phyloP scores from a whole-genome alignment of 2,329 filamentous ascomycete genomes.

The Xylariaceae sp. region DNA sequence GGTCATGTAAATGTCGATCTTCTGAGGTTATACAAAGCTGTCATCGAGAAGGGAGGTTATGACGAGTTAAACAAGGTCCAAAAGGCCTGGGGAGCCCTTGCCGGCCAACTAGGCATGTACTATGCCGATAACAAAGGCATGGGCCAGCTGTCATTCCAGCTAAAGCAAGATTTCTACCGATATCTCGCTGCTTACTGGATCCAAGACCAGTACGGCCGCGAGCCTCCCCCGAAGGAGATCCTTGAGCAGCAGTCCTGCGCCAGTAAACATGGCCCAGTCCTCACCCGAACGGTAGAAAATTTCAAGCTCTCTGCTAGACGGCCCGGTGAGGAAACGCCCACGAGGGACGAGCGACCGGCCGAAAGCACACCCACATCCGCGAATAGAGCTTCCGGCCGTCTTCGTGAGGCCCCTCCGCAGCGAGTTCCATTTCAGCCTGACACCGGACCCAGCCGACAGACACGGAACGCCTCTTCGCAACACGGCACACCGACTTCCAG shows the following conservation, averaged over 20 bases:
- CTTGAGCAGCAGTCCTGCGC: slow-evolving; percentile 78
- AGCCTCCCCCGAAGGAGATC: slow-evolving; percentile 86
- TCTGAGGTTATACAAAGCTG: slow-evolving; percentile 77
- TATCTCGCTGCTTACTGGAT: slow-evolving; percentile 90
- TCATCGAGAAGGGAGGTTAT: slow-evolving; percentile 81
- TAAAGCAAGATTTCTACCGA: slow-evolving; percentile 90
- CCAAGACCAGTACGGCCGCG: slow-evolving; percentile 74
- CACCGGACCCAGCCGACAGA: slow-evolving; percentile 67
- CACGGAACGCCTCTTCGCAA: slow-evolving; percentile 61
- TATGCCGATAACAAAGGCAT: slow-evolving; percentile 67
- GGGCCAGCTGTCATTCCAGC: slow-evolving; percentile 80
- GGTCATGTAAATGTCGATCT: slow-evolving; percentile 79
- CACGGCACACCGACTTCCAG: slow-evolving; percentile 42
- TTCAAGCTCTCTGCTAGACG: slow-evolving; percentile 63
- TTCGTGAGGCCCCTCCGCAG: slow-evolving; percentile 84
- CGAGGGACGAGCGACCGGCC: slow-evolving; percentile 63
- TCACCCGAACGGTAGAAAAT: slow-evolving; percentile 80
- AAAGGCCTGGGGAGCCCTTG: slow-evolving; percentile 83
- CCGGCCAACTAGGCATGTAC: slow-evolving; percentile 75
- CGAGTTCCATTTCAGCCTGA: slow-evolving; percentile 86
- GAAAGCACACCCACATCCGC: slow-evolving; percentile 57
- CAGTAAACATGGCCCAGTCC: slow-evolving; percentile 80
- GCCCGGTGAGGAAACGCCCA: slow-evolving; percentile 64
- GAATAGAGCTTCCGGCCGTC: slow-evolving; percentile 65
- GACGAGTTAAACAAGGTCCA: slow-evolving; percentile 84